Base-by-base conservation (phyloP, 2,329 filamentous ascomycete species). In the Sporothrix brunneoviolacea region DNA sequence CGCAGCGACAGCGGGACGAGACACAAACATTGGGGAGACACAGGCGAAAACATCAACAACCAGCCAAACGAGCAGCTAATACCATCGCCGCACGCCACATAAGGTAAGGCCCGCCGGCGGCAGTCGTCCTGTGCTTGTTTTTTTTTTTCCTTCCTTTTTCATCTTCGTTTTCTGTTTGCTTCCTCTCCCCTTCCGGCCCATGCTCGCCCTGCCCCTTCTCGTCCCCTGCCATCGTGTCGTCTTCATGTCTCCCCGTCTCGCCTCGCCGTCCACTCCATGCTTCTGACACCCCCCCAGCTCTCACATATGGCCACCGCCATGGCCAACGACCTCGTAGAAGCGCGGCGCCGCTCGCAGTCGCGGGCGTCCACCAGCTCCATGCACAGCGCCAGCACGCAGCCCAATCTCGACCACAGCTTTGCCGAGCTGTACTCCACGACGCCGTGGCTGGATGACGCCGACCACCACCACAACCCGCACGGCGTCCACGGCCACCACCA, bases 361-460 rank as follows among this genome's bases (percentile, higher is more conserved):
- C 70, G 74, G 59, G 77, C 72, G 47, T 80, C 77, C 28, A 80
- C 77, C 24, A 72, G 76, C 19, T 80, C 77, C 12, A 71, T 78
- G 47, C 76, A 78, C 58, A 80, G 77, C 64, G 68, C 68, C 56
- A 67, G 70, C 33, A 75, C 75, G 2, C 76, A 79, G 58, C 69
- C 72, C 18, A 74, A 67, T 53, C 65, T 77, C 54, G 77, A 80
- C 32, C 73, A 73, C 48, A 64, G 66, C 51, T 74, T 75, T 24
- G 61, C 68, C 40, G 68, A 70, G 44, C 65, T 73, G 56, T 79
- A 76, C 56, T 43, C 46, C 16, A 60, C 65, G 18, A 66, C 70
- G 28, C 73, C 75, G 65, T 81, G 77, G 77, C 60, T 73, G 44
- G 61, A 56, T 50, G 57, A 54, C 46, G 54, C 67, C 50, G 71